Base-by-base conservation (phyloP, 164 flowering plant genomes). In the Tetrastigma voinierianum region DNA sequence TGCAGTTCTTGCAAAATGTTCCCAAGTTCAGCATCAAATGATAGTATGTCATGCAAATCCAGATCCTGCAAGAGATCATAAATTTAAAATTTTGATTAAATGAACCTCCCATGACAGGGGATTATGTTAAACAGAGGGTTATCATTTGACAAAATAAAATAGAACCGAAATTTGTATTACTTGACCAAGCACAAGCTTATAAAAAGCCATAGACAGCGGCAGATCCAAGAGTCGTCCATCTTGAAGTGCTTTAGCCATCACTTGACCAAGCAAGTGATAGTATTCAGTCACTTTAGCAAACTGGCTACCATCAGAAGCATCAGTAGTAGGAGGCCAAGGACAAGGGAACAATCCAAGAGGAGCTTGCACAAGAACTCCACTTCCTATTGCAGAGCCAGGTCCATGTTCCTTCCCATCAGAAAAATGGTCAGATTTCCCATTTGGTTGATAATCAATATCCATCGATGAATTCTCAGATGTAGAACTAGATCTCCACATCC, bases 171-270 rank as follows among this genome's bases (percentile, higher is more conserved):
- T 87, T 32, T 32, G 40, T 32, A 32, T 32, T 32, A 96, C 99
- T 66, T 93, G 96, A 70, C 98, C 97, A 75, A 93, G 89, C 47
- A 90, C 85, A 75, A 96, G 87, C 75, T 96, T 96, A 69, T 87
- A 91, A 74, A 91, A 91, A 19, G 97, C 90, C n/a, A 82, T 76
- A 18, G 98, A 91, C 52, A 96, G 67, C 52, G 99, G 99, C 59
- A 96, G 77, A 69, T 96, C 99, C 81, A 96, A 74, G 67, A 96
- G 90, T 23, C 99, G 79, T 9, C 99, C 99, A 86, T 96, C 99
- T 83, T 91, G 98, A 75, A 96, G 90, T 53, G 99, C 99, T 78
- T 93, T 96, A 19, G 99, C 98, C 90, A 93, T 85, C 49, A 90
- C 96, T 49, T 97, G 90, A 25, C 99, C 99, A 72, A 93, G 78